Conservation (phyloP, 257 asterid species). For the Nicotiana knightiana region DNA sequence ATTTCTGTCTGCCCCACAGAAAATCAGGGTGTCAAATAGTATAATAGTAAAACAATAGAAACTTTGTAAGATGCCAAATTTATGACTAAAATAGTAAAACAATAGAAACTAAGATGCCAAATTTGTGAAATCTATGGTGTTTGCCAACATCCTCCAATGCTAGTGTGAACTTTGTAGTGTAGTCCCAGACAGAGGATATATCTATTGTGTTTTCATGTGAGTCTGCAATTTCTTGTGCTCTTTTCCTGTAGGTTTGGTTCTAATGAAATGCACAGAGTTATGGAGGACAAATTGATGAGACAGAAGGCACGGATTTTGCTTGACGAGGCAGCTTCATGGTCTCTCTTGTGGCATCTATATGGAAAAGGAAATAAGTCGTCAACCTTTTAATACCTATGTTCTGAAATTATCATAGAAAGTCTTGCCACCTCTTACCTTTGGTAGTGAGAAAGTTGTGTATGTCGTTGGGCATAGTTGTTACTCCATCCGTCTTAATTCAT, state of each 20-base stretch:
- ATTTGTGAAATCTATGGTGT: neutral
- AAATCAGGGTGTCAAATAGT: no score
- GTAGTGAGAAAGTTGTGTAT: neutral
- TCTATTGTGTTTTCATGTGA: slow-evolving; percentile 1
- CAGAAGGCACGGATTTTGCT: slow-evolving; percentile 78
- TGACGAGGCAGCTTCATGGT: slow-evolving; percentile 99
- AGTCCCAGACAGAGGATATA: neutral
- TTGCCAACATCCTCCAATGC: neutral
- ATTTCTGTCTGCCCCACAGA: no score
- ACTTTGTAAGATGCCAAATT: no score
- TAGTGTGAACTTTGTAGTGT: neutral
- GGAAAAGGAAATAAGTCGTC: slow-evolving; percentile 67
- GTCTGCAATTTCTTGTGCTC: neutral
- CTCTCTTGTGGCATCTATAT: slow-evolving; percentile 89
- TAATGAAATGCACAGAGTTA: slow-evolving; percentile 66
- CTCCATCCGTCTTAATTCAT: neutral
- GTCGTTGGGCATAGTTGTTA: neutral
- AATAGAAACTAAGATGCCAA: neutral
- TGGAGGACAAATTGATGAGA: slow-evolving; percentile 90
- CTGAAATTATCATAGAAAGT: neutral
- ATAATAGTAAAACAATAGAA: no score
- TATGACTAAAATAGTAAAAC: neutral
- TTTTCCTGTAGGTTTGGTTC: slow-evolving; percentile 70
- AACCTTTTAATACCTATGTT: neutral
- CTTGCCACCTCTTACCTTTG: neutral